Base-by-base conservation (phyloP, 179 eudicot species). In the Pouteria campechiana region DNA sequence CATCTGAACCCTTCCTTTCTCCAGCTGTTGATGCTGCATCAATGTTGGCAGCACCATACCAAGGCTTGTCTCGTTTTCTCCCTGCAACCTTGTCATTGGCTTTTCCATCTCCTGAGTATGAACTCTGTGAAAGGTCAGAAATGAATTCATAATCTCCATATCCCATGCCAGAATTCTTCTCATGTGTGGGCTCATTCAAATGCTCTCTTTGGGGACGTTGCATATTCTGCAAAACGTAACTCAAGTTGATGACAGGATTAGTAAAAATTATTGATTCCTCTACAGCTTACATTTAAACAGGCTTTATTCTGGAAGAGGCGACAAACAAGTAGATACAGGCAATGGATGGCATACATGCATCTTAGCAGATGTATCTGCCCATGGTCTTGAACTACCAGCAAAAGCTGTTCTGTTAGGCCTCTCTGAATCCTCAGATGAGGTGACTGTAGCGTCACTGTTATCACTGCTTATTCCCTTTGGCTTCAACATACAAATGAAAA, bases 1-100 rank as follows among this genome's bases (percentile, higher is more conserved):
- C 41, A 43, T 69, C 87, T 55, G 60, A 65, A 31, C 81, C 80
- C 55, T 75, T 90, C 67, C 75, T 87, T 60, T 60, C 72, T 27
- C 65, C 44, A 15, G 79, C 56, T 18, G 75, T 37, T 8, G 67
- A 53, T 46, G 74, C 88, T 15, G 57, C 76, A 17, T 46, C 50
- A 42, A 34, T 72, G 60, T 69, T 61, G 10, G 57, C 67, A 57
- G 78, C 48, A 51, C 67, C 79, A 61, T 66, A 41, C 93, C 83
- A 81, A 50, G 69, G 62, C 59, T 63, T 79, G 49, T 61, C 73
- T 36, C 25, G 55, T 19, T 65, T 73, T 46, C 56, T 78, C 32
- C 78, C 86, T 32, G 36, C 20, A 35, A 44, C 35, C 60, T 53
- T 70, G 44, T 57, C 85, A 48, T 39, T 56, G 20, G 67, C 49